Percentiles rank a stretch among this genome's conserved stretches.
Evolutionary conservation across 352 stramenopile genomes (phyloP).

Genomic region (Globisporangium orthogonon): DNA sequence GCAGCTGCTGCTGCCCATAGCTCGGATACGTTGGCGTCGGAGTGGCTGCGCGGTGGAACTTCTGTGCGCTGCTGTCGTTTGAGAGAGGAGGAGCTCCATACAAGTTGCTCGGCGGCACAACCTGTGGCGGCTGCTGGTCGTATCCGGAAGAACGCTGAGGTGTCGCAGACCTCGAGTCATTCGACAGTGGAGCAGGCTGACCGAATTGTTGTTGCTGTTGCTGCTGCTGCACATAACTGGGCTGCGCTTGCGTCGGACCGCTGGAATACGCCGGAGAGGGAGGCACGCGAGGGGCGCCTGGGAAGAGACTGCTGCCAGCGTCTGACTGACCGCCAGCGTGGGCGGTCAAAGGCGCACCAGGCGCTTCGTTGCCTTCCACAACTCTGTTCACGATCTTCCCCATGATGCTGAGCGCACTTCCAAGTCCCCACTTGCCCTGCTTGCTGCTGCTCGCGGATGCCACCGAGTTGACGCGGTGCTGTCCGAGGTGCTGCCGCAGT

Average conservation of each 20-base stretch:
- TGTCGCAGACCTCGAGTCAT: constrained; percentile 3
- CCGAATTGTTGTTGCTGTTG: constrained; percentile 19
- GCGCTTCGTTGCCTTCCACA: constrained; percentile 65
- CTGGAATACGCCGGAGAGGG: constrained; percentile 11
- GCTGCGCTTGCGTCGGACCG: constrained; percentile 5
- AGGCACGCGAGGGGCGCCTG: constrained; percentile 19
- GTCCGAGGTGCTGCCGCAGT: constrained; percentile 76
- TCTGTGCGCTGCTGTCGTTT: constrained; percentile 9
- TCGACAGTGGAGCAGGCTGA: constrained; percentile 6
- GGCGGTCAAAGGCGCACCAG: constrained; percentile 5
- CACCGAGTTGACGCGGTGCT: constrained; percentile 66
- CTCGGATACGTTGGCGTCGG: constrained; percentile 5
- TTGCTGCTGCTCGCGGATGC: constrained; percentile 34
- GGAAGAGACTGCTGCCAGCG: constrained; percentile 27
- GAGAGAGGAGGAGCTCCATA: constrained; percentile 12
- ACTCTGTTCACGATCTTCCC: constrained; percentile 85
- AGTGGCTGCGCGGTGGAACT: constrained; percentile 18
- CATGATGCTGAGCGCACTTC: constrained; percentile 80
- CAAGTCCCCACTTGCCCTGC: constrained; percentile 74
- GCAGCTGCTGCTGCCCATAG: neutral
- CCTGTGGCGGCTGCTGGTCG: constrained; percentile 6
- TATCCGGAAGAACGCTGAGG: constrained; percentile 7
- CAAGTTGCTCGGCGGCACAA: constrained; percentile 6
- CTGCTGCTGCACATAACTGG: constrained; percentile 1
- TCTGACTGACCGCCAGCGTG: constrained; percentile 6